phyloP scores from a whole-genome alignment of 176 grass and related monocot genomes.

The Pontederia crassipes region DNA sequence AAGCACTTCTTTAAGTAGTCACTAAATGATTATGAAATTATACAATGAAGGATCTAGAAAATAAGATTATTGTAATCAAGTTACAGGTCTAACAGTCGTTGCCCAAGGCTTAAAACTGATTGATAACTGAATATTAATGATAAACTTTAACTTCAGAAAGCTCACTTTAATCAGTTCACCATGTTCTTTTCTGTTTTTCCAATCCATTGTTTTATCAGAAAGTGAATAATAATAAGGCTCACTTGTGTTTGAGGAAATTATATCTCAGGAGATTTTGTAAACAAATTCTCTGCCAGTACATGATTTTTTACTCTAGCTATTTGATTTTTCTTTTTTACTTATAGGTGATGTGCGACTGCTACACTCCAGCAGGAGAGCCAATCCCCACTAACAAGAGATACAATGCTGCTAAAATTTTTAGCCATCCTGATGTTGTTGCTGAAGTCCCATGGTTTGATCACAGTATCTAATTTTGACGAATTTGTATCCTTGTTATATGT shows the following conservation, averaged over 20 bases:
- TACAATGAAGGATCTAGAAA: neutral
- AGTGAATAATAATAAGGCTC: too few species aligned
- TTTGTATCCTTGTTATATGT: neutral
- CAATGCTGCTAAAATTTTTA: constrained; percentile 76
- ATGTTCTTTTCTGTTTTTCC: too few species aligned
- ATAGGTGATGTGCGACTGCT: constrained; percentile 98
- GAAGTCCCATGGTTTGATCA: constrained; percentile 65
- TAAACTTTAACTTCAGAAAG: too few species aligned
- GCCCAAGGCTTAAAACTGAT: too few species aligned
- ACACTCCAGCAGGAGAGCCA: constrained; percentile 81
- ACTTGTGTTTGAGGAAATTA: too few species aligned
- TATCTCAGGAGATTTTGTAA: neutral
- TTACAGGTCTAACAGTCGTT: too few species aligned
- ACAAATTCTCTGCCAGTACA: neutral
- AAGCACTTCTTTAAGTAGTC: neutral
- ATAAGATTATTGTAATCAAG: too few species aligned
- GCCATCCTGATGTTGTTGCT: constrained; percentile 49
- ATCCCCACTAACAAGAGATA: constrained; percentile 90
- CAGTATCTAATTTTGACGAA: neutral
- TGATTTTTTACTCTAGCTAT: neutral
- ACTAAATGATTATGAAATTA: neutral
- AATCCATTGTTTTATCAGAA: too few species aligned
- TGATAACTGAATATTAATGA: too few species aligned
- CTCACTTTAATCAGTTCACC: too few species aligned
- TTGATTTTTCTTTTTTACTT: neutral